Conservation (phyloP, 2,329 filamentous ascomycete species). For the Trichoderma citrinoviride region DNA sequence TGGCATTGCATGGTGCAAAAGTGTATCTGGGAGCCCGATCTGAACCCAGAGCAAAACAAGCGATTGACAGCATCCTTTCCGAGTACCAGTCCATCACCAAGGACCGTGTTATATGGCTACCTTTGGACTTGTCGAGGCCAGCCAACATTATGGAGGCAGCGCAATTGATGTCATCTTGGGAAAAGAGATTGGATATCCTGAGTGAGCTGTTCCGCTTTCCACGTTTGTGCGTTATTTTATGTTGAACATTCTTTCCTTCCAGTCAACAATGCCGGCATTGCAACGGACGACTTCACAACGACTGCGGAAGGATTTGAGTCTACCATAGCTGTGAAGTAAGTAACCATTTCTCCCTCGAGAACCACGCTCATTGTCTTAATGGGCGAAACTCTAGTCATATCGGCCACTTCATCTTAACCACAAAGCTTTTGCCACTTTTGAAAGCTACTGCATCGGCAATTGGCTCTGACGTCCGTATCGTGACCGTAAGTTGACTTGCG, state of each 20-base stretch:
- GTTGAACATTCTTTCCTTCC: not conserved
- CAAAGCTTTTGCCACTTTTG: not conserved
- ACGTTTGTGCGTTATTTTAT: too few species aligned
- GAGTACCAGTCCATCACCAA: not conserved
- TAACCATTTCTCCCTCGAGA: not conserved
- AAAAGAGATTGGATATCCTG: not conserved
- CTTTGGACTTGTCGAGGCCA: not conserved
- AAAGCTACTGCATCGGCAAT: not conserved
- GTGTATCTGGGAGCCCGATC: conserved; percentile 1
- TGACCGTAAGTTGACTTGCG: not conserved
- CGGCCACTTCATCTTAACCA: not conserved
- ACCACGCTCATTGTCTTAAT: not conserved
- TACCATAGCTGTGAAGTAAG: not conserved
- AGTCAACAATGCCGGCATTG: conserved; percentile 6
- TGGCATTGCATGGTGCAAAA: not conserved
- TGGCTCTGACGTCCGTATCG: not conserved
- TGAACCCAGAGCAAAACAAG: not conserved
- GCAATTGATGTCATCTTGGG: not conserved
- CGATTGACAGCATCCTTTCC: not conserved
- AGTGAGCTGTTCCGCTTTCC: not conserved
- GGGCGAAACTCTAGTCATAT: not conserved
- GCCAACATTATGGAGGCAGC: not conserved
- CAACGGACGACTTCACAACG: not conserved
- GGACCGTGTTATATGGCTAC: not conserved
- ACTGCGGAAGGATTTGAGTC: not conserved